Percentiles rank a stretch among this genome's conserved stretches.
Evolutionary conservation across 1,284 basidiomycete genomes (phyloP).

Genomic region (Cutaneotrichosporon mucoides): DNA sequence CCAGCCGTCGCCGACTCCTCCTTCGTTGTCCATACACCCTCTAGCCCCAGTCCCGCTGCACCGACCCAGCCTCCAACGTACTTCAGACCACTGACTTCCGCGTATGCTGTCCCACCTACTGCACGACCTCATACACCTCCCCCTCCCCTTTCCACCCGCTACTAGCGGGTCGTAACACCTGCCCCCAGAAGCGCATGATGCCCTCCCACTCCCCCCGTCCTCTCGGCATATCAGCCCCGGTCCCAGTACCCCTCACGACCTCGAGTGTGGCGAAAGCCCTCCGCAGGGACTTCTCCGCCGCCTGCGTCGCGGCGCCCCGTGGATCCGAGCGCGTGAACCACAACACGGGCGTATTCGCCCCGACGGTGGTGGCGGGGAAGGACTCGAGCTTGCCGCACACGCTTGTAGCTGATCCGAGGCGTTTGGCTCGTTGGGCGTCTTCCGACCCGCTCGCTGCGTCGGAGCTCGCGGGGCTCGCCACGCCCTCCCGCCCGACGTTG

Average conservation of each 20-base stretch:
- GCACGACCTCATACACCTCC: slow-evolving; percentile 67
- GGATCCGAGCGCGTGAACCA: slow-evolving; percentile 56
- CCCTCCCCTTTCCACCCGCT: slow-evolving; percentile 54
- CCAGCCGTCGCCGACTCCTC: no score
- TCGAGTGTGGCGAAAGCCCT: slow-evolving; percentile 58
- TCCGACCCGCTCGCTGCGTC: no score
- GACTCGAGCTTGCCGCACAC: slow-evolving; percentile 70
- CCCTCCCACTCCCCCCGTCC: slow-evolving; percentile 73
- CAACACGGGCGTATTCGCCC: slow-evolving; percentile 58
- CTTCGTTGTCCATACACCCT: no score
- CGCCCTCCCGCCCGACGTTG: slow-evolving; percentile 17
- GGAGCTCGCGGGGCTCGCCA: not conserved
- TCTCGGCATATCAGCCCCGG: slow-evolving; percentile 64
- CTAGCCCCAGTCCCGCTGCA: no score
- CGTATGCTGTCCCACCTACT: not conserved
- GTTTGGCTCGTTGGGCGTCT: not conserved
- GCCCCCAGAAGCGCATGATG: slow-evolving; percentile 82
- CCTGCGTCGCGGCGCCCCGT: slow-evolving; percentile 48
- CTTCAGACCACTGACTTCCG: no score
- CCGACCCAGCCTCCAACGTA: no score
- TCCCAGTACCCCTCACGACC: slow-evolving; percentile 50
- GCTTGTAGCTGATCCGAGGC: slow-evolving; percentile 47
- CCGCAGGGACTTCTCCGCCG: slow-evolving; percentile 53
- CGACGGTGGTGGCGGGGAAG: slow-evolving; percentile 62
- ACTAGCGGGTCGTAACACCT: slow-evolving; percentile 57